Percentiles rank a stretch among this genome's conserved stretches.
These are phyloP conservation scores for Boehmeria nivea DNA, from an alignment of 306 rosid species.

Conservation along the genomic window DNA sequence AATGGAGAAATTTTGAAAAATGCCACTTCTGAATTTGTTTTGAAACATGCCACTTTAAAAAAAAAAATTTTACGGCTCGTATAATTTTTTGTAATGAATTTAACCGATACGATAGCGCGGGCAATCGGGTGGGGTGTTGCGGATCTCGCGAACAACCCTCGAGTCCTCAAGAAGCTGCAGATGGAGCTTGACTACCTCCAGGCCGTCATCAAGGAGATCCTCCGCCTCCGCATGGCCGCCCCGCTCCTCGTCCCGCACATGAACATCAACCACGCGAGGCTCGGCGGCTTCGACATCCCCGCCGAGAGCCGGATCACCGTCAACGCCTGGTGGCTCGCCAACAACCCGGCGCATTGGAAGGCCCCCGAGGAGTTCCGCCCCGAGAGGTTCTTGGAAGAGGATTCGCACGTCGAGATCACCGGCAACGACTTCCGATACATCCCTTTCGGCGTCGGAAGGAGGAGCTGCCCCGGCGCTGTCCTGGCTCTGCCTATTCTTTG, in stretches of 20 bases:
- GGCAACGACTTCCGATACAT: too few species aligned
- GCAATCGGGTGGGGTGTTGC: constrained; percentile 91
- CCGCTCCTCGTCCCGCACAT: constrained; percentile 91
- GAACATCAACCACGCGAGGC: constrained; percentile 83
- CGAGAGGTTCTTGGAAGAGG: constrained; percentile 81
- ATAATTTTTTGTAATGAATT: too few species aligned
- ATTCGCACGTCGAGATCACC: too few species aligned
- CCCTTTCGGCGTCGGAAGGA: too few species aligned
- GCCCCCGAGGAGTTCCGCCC: constrained; percentile 78
- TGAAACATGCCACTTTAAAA: too few species aligned
- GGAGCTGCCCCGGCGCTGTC: constrained; percentile 91
- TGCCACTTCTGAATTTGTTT: too few species aligned
- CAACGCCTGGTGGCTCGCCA: too few species aligned
- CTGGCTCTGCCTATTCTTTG: constrained; percentile 80
- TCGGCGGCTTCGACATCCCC: constrained; percentile 41
- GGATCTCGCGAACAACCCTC: constrained; percentile 83
- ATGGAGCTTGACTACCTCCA: constrained; percentile 72
- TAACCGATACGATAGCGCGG: constrained; percentile 91
- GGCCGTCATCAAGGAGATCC: constrained; percentile 78
- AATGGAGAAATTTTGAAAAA: too few species aligned
- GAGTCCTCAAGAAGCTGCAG: constrained; percentile 51
- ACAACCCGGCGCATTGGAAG: constrained; percentile 88
- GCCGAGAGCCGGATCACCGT: constrained; percentile 81
- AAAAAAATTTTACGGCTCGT: too few species aligned
- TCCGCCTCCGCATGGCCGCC: constrained; percentile 73